Percentiles rank a stretch among this genome's conserved stretches.
These are phyloP conservation scores for Azolla pinnata DNA, from an alignment of 75 land plant species.

Conservation along the genomic window DNA sequence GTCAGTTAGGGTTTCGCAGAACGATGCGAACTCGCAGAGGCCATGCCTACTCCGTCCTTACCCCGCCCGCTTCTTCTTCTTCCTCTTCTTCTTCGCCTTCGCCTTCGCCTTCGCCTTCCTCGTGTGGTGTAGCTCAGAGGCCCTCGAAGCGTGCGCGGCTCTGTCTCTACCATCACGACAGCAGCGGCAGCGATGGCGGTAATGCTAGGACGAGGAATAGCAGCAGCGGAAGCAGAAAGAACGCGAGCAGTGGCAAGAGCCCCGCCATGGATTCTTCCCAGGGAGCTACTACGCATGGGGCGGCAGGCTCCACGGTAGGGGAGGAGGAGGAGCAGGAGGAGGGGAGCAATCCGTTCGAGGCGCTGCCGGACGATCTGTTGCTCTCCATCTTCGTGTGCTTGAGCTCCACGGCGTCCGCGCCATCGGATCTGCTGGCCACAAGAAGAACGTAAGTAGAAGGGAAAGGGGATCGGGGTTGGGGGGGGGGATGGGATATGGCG, in stretches of 20 bases:
- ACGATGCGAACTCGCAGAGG: neutral
- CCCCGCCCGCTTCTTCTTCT: too few species aligned
- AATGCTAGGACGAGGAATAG: neutral
- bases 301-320: neutral
- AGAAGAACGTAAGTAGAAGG: conserved; percentile 9
- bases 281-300: neutral
- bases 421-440: conserved; percentile 10
- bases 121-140: neutral
- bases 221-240: neutral
- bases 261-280: too few species aligned
- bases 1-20: too few species aligned
- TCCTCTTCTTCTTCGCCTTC: too few species aligned
- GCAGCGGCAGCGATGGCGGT: neutral
- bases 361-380: conserved; percentile 14
- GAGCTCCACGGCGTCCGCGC: conserved; percentile 10
- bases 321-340: neutral
- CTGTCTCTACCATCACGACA: neutral
- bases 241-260: too few species aligned
- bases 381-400: conserved; percentile 2
- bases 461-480: neutral
- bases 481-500: neutral
- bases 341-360: conserved; percentile 6
- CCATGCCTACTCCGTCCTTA: neutral
- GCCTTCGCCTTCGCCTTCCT: too few species aligned
- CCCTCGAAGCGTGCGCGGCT: neutral